phyloP scores from a whole-genome alignment of 73 alveolate species.

The Diophrys sp. region DNA sequence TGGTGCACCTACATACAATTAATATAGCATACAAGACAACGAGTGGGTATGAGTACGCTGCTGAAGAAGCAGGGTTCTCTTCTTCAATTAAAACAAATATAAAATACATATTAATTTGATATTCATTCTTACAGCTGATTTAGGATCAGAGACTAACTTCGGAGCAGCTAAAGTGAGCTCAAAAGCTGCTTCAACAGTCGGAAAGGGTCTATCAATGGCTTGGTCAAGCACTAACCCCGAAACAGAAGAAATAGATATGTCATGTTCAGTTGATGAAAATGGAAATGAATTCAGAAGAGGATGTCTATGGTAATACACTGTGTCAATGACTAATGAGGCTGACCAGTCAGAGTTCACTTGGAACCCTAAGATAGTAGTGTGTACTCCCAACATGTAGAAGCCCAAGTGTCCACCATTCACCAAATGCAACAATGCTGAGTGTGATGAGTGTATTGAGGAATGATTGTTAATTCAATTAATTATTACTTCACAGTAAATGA shows the following conservation, averaged over 20 bases:
- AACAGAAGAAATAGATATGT: neutral
- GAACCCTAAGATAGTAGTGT: too few relatives aligned
- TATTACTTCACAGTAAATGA: too few relatives aligned
- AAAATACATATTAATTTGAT: conserved; percentile 17
- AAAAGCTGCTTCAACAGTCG: neutral
- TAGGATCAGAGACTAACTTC: neutral
- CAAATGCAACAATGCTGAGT: too few relatives aligned
- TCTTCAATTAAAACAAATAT: conserved; percentile 24
- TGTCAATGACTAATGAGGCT: too few relatives aligned
- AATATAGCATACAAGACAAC: too few relatives aligned
- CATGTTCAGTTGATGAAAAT: neutral
- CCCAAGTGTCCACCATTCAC: too few relatives aligned
- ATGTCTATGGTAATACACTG: too few relatives aligned
- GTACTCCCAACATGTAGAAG: too few relatives aligned
- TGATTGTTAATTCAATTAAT: too few relatives aligned
- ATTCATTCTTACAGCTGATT: conserved; percentile 19
- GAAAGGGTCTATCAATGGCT: neutral
- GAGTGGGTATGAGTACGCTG: conserved; percentile 2
- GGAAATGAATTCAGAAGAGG: conserved; percentile 1
- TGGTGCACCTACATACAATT: too few relatives aligned
- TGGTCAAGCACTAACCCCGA: neutral
- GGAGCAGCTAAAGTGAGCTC: neutral
- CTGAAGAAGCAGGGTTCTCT: neutral
- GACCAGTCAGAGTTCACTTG: too few relatives aligned
- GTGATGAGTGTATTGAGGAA: too few relatives aligned